Evolutionary conservation across 2,329 filamentous ascomycete species (phyloP).

Genomic region (Cytospora paraplurivora): DNA sequence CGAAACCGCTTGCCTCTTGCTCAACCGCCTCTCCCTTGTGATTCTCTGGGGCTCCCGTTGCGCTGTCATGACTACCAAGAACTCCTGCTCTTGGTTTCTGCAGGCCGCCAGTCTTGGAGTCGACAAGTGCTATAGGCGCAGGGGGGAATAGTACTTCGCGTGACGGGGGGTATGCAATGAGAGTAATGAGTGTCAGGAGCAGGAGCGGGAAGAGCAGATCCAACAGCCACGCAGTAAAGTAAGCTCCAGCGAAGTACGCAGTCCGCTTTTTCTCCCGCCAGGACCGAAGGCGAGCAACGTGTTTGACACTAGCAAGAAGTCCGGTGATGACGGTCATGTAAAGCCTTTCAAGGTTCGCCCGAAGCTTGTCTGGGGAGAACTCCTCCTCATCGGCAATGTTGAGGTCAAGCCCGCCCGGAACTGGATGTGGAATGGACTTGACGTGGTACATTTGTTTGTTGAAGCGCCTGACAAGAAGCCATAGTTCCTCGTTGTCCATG

Average conservation of each 20-base stretch:
- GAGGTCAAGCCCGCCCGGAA: slow-evolving; percentile 72
- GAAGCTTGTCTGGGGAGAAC: slow-evolving; percentile 81
- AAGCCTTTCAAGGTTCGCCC: slow-evolving; percentile 74
- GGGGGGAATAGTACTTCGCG: slow-evolving; percentile 72
- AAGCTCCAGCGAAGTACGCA: slow-evolving; percentile 57
- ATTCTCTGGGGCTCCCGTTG: slow-evolving; percentile 81
- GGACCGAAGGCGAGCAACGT: slow-evolving; percentile 73
- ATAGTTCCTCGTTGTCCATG: slow-evolving; percentile 71
- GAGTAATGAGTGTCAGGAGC: slow-evolving; percentile 58
- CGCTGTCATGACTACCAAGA: slow-evolving; percentile 73
- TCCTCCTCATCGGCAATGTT: slow-evolving; percentile 82
- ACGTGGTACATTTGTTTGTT: slow-evolving; percentile 72
- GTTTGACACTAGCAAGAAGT: slow-evolving; percentile 68
- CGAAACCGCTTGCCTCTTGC: slow-evolving; percentile 79
- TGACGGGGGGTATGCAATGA: slow-evolving; percentile 67
- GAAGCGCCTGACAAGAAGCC: slow-evolving; percentile 71
- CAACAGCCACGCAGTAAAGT: slow-evolving; percentile 68
- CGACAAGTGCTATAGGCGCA: slow-evolving; percentile 73
- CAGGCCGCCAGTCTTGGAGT: slow-evolving; percentile 69
- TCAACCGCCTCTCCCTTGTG: slow-evolving; percentile 83
- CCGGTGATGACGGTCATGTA: slow-evolving; percentile 79
- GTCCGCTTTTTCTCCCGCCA: slow-evolving; percentile 77
- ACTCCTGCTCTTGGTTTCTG: slow-evolving; percentile 78
- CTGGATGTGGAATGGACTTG: slow-evolving; percentile 62
- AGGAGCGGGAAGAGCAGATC: slow-evolving; percentile 70